Base-by-base conservation (phyloP, 179 eudicot genomes). In the Heliamphora pulchella region DNA sequence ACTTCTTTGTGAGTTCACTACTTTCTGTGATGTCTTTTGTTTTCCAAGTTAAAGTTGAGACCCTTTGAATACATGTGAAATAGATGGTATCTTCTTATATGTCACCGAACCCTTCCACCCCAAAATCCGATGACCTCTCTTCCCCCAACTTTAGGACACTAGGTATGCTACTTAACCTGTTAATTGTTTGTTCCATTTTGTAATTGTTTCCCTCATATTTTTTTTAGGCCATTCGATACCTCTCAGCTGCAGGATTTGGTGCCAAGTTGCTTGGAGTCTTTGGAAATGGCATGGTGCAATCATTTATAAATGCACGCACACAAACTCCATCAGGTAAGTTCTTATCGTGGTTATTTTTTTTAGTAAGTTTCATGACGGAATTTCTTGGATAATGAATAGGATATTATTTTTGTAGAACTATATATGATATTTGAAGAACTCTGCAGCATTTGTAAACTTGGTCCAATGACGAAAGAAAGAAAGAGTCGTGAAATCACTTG, bases 171-270 rank as follows among this genome's bases (percentile, higher is more conserved):
- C 3, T 17, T 66, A 50, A 44, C n/a, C 54, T 39, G 20, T 69
- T 15, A 58, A 57, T 78, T 58, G 44, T 44, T 79, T 71, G 74
- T 39, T 66, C 3, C 78, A 46, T 11, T 61, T 43, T 71, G 69
- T 83, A 83, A 89, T 84, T 82, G 13, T 53, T 75, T 78, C 43
- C 46, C 72, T 78, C 47, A 71, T 85, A 70, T 79, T 89, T 79
- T 83, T 58, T 85, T 81, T 86, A 96, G 99, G 94, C 98, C 76
- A 91, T 92, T 74, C 88, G 87, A 82, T 86, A 87, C 89, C 96
- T 96, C 81, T 96, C 99, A 11, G 97, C 94, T 79, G 98, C 98
- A 81, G 99, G 99, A 88, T 96, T 96, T 87, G 99, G 99, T 83
- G 96, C 99, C 77, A 92, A 92, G 87, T 87, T 96, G 89, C 93